Evolutionary conservation across 148 eudicot species (phyloP).

Genomic region (Chenopodium quinoa): DNA sequence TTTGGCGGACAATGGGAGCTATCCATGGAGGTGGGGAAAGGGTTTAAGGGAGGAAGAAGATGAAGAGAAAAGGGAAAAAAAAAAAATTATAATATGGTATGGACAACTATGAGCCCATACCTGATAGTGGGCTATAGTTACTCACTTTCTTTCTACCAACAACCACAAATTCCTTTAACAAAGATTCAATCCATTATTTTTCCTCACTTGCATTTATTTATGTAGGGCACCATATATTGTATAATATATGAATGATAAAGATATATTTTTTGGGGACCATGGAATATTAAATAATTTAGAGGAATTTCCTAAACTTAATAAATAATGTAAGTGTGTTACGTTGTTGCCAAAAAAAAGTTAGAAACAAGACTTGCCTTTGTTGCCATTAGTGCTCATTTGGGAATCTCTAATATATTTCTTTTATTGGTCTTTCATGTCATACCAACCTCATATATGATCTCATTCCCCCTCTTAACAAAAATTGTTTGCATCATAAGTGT

Average conservation of each 20-base stretch:
- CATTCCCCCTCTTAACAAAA: too few species aligned
- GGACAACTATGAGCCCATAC: too few species aligned
- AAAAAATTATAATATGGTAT: too few species aligned
- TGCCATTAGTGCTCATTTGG: not conserved
- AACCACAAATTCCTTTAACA: slow-evolving; percentile 3
- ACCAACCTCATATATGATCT: not conserved
- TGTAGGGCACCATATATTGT: slow-evolving; percentile 2
- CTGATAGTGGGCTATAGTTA: not conserved
- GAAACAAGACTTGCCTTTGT: slow-evolving; percentile 16
- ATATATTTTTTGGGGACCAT: slow-evolving; percentile 4
- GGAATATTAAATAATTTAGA: not conserved
- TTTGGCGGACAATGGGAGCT: too few species aligned
- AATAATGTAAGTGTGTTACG: not conserved
- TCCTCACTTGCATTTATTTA: not conserved
- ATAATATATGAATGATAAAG: not conserved
- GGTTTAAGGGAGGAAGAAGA: too few species aligned
- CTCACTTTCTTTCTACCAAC: not conserved
- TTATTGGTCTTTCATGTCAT: not conserved
- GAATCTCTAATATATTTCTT: slow-evolving; percentile 12
- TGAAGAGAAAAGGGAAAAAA: too few species aligned
- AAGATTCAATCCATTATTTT: not conserved
- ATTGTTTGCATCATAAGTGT: too few species aligned
- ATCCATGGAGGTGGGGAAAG: too few species aligned
- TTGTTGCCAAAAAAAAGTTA: not conserved
- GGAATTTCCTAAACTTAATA: too few species aligned